Evolutionary conservation across 768 basidiomycete species (phyloP).

Genomic region (Kwoniella sp.): DNA sequence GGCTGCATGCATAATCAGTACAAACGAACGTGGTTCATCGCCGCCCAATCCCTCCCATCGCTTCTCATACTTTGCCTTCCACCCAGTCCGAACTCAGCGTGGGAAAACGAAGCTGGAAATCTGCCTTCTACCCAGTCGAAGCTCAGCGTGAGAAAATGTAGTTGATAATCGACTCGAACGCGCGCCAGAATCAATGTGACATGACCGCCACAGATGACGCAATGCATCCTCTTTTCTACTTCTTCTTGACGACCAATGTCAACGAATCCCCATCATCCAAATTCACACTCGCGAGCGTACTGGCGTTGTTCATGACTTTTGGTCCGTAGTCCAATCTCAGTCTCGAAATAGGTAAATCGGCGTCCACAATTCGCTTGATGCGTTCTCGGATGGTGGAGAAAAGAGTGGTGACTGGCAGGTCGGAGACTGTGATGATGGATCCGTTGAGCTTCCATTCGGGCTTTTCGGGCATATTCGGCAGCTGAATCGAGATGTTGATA

Average conservation of each 20-base stretch:
- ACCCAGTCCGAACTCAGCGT: too few relatives aligned
- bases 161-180: neutral
- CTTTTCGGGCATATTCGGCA: conserved; percentile 78
- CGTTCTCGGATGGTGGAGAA: conserved; percentile 89
- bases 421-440: conserved; percentile 71
- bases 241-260: conserved; percentile 75
- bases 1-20: too few relatives aligned
- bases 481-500: conserved; percentile 78
- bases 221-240: conserved; percentile 17
- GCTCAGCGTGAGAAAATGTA: too few relatives aligned
- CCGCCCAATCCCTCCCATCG: too few relatives aligned
- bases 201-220: neutral
- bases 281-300: conserved; percentile 82
- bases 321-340: conserved; percentile 77
- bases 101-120: too few relatives aligned
- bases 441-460: conserved; percentile 95
- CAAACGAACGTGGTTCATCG: too few relatives aligned
- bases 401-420: conserved; percentile 78
- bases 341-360: conserved; percentile 74
- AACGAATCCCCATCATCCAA: conserved; percentile 87
- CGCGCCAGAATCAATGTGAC: too few relatives aligned
- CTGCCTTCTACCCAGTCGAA: too few relatives aligned
- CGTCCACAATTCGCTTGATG: conserved; percentile 75
- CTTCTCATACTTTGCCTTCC: too few relatives aligned
- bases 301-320: conserved; percentile 84